Evolutionary conservation across 306 rosid species (phyloP), one percentile per base, ranked within the genome.

Genomic region (Elaeagnus macrophylla): DNA sequence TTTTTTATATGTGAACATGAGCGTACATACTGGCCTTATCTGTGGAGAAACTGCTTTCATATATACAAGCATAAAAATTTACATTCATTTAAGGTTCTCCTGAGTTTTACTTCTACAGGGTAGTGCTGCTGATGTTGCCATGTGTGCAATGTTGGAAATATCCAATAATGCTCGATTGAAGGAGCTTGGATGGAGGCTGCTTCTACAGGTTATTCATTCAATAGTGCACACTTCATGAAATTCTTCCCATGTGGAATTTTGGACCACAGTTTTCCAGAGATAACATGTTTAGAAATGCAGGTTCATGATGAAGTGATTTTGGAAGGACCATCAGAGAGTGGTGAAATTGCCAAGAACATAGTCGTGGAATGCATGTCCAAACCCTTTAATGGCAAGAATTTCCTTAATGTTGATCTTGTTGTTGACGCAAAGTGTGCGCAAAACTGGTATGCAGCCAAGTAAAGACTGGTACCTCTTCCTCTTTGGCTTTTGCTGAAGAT

Each of bases 71-170:
- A 25, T 25, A 25, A 2, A 25, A 2, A 25, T 25, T 25, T 25
- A 1, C 32, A 25, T 25, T 46, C 54, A 44, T 12, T 10, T 45
- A 39, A 49, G 17, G 19, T 37, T 46, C 58, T 51, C 47, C 37
- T 43, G 49, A 17, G 6, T 48, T 12, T 25, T 25, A 74, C 72
- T 79, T 69, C 49, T 48, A 82, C 95, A 88, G 94, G 97, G 97
- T 54, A 89, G 97, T 64, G 95, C 95, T 8, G 97, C 97, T 17
- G 97, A 89, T 74, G 97, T 89, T 60, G 95, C 97, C 79, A 89
- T 86, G 97, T 89, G 97, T 64, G 97, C 97, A 69, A 89, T 89
- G 97, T 64, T 89, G 62, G 82, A 89, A 77, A 83, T 89, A 69
- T 72, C 83, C 45, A 75, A 58, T 39, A 83, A 83, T 76, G 58